phyloP scores from a whole-genome alignment of 2,329 filamentous ascomycete species.

The Exophiala lecanii-corni region DNA sequence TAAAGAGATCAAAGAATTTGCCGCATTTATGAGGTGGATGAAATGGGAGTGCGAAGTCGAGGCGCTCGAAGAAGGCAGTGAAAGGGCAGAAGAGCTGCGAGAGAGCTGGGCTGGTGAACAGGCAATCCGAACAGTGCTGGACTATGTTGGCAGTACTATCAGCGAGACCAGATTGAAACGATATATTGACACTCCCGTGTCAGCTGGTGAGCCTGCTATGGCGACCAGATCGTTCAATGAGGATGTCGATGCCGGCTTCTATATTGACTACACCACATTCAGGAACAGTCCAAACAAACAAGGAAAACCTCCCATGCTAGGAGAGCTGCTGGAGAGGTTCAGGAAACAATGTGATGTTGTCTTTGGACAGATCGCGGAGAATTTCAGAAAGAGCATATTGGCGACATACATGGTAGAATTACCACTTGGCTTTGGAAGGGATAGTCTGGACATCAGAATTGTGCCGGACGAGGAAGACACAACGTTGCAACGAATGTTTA shows the following conservation, averaged over 20 bases:
- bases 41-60: slow-evolving; percentile 76
- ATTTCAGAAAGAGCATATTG: slow-evolving; percentile 63
- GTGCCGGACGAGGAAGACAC: slow-evolving; percentile 14
- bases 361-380: slow-evolving; percentile 64
- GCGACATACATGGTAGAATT: slow-evolving; percentile 38
- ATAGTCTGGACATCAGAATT: slow-evolving; percentile 12
- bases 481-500: slow-evolving; percentile 10
- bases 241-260: slow-evolving; percentile 36
- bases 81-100: slow-evolving; percentile 63
- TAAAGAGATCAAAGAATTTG: slow-evolving; percentile 73
- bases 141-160: slow-evolving; percentile 61
- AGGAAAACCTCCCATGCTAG: slow-evolving; percentile 54
- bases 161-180: slow-evolving; percentile 32
- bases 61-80: slow-evolving; percentile 56
- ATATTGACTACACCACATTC: slow-evolving; percentile 46
- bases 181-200: slow-evolving; percentile 31
- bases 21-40: slow-evolving; percentile 77
- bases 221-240: slow-evolving; percentile 6
- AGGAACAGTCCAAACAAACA: slow-evolving; percentile 46
- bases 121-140: slow-evolving; percentile 66
- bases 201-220: slow-evolving; percentile 8
- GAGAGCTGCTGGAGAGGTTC: slow-evolving; percentile 59
- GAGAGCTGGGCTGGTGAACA: slow-evolving; percentile 58
- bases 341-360: slow-evolving; percentile 55
- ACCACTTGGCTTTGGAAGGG: slow-evolving; percentile 5